These are phyloP conservation scores for Mycena epipterygia DNA, from an alignment of 768 basidiomycete genomes.

Conservation along the genomic window DNA sequence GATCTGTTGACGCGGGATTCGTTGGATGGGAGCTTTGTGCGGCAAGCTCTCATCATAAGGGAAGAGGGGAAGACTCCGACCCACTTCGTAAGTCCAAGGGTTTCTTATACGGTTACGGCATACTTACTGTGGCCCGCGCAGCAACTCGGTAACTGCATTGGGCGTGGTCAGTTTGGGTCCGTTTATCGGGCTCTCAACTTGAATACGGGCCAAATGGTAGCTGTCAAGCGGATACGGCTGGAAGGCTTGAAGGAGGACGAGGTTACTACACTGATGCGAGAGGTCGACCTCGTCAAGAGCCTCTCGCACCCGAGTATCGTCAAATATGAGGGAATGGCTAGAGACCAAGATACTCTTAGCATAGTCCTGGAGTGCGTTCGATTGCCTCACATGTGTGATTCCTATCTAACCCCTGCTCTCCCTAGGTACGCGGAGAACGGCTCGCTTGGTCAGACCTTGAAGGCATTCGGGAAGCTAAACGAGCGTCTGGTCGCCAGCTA, in stretches of 20 bases:
- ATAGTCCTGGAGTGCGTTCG: conserved; percentile 92
- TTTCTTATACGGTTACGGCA: conserved; percentile 33
- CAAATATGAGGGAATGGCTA: conserved; percentile 96
- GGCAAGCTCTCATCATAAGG: conserved; percentile 80
- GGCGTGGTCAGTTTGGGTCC: conserved; percentile 95
- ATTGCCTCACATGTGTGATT: conserved; percentile 29
- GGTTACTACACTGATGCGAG: conserved; percentile 90
- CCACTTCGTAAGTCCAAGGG: conserved; percentile 77
- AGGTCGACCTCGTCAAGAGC: conserved; percentile 93
- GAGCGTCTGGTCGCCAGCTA: conserved; percentile 93
- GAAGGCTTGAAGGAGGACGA: conserved; percentile 94
- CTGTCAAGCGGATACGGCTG: conserved; percentile 95
- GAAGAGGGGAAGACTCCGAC: conserved; percentile 87
- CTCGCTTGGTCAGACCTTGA: conserved; percentile 92
- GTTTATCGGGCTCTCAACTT: conserved; percentile 96
- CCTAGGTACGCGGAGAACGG: conserved; percentile 95
- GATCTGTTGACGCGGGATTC: conserved; percentile 74
- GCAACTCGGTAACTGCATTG: conserved; percentile 99
- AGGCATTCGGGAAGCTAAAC: conserved; percentile 94
- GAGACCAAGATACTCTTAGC: conserved; percentile 89
- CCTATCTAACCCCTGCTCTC: conserved; percentile 30
- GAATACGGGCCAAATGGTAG: conserved; percentile 97
- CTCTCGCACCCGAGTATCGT: conserved; percentile 96
- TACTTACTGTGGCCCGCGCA: conserved; percentile 48
- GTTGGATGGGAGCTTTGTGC: conserved; percentile 72